Evolutionary conservation across 2,329 filamentous ascomycete species (phyloP), one percentile per base, ranked within the genome.

Genomic region (Seiridium unicorne): DNA sequence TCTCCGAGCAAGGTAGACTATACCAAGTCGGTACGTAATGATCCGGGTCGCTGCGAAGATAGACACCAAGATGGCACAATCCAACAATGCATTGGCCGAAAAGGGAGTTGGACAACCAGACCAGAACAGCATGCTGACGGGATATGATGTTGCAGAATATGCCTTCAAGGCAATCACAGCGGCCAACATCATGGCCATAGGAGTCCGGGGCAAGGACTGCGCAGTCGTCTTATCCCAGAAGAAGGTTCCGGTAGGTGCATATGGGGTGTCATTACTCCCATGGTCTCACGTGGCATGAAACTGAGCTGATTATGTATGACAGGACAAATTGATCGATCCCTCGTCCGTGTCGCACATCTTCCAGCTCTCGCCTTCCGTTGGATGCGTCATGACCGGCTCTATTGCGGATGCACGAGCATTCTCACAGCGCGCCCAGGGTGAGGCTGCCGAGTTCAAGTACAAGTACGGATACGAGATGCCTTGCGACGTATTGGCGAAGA

Each of bases 391-490:
- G 89, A 99, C 95, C 55, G 95, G 95, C 57, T 97, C 95, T 67
- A 98, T 99, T 77, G 94, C 95, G 70, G 95, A 99, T 82, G 95
- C 95, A 62, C 86, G 95, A 75, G 93, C 95, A 38, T 96, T 92
- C 65, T 92, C 96, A 62, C 92, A 92, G 78, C 89, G 95, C 72
- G 95, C 95, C 65, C 90, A 95, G 80, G 91, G 92, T 69, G 95
- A 99, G 81, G 95, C 95, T 67, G 94, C 94, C 60, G 94, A 99
- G 75, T 99, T 99, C 82, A 88, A 89, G 78, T 99, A 99, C 88
- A 97, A 97, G 81, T 97, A 88, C 75, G 95, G 95, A 72, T 99
- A 99, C 79, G 95, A 99, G 84, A 99, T 99, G 95, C 95, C 95
- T 62, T 96, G 93, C 76, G 95, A 99, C 78, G 95, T 93, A 57